Evolutionary conservation across 345 rosid species (phyloP), one percentile per base, ranked within the genome.

Genomic region (Lenwebbia sp.): DNA sequence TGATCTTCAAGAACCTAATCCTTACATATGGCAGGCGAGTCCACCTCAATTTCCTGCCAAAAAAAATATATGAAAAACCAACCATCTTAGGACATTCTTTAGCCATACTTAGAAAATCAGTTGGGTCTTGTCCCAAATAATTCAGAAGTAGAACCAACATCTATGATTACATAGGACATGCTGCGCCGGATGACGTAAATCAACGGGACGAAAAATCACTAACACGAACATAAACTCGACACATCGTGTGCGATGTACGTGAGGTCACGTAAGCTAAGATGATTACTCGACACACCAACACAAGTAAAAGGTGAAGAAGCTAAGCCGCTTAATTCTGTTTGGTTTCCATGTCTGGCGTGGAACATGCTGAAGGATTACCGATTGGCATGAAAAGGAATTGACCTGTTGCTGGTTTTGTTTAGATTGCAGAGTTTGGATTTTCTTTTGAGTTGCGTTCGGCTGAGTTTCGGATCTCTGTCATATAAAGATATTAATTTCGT

Each of bases 121-220:
- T 13, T 28, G 5, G 40, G 11, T 28, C 30, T 28, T 28, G 11
- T 62, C 10, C 40, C 75, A 7, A 62, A 62, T 3, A 62, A 28
- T 7, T 62, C 30, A 62, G 41, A 30, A 62, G 76, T 8, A 62
- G 41, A 15, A 15, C 75, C 76, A 62, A 62, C 44, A 1, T 65
- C 44, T 30, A 30, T 30, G 41, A 12, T 30, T 30, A 17, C 76
- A 4, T 5, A 28, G 74, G 40, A 28, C 11, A 30, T 0, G 40
- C 21, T 62, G 40, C 0, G 5, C 2, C 0, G 1, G 40, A 62
- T 1, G 10, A 65, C 0, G 44, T 15, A 8, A 30, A 30, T 65
- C 41, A 30, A 30, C 21, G 6, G 41, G 76, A 65, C 1, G 0
- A 17, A 65, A 65, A 17, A 65, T 62, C 44, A 65, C 76, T 4